Conservation (phyloP, 768 basidiomycete species). For the Podaxis sp. region DNA sequence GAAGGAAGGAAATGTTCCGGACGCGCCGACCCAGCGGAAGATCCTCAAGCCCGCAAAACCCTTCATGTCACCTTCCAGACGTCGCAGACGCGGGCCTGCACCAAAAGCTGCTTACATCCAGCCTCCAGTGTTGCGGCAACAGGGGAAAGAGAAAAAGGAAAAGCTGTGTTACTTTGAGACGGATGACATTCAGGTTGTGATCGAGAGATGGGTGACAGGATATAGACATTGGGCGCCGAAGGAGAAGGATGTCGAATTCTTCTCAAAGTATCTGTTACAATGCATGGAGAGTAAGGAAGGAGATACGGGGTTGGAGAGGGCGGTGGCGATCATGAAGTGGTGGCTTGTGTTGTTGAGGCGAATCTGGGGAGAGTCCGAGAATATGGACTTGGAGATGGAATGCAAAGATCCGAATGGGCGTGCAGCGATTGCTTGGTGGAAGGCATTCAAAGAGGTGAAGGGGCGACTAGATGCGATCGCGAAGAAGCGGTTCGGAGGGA, state of each 20-base stretch:
- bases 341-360: conserved; percentile 73
- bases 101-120: conserved; percentile 53
- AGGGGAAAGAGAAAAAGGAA: conserved; percentile 53
- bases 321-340: conserved; percentile 74
- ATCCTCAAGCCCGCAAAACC: conserved; percentile 53
- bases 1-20: conserved; percentile 37
- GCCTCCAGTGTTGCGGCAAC: conserved; percentile 54
- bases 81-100: conserved; percentile 47
- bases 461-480: conserved; percentile 62
- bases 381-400: conserved; percentile 33
- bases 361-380: conserved; percentile 60
- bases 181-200: conserved; percentile 67
- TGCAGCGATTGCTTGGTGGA: conserved; percentile 72
- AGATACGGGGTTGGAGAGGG: conserved; percentile 66
- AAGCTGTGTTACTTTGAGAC: conserved; percentile 61
- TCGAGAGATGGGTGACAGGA: conserved; percentile 74
- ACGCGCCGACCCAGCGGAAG: conserved; percentile 28
- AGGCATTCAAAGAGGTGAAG: conserved; percentile 69
- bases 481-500: conserved; percentile 70
- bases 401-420: conserved; percentile 37
- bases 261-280: conserved; percentile 69
- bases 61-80: conserved; percentile 36
- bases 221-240: conserved; percentile 65
- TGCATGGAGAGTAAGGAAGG: conserved; percentile 56
- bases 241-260: conserved; percentile 69